Conservation (phyloP, 371 early-diverging fungal genomes). For the Thermomucor indicae-seudaticae region DNA sequence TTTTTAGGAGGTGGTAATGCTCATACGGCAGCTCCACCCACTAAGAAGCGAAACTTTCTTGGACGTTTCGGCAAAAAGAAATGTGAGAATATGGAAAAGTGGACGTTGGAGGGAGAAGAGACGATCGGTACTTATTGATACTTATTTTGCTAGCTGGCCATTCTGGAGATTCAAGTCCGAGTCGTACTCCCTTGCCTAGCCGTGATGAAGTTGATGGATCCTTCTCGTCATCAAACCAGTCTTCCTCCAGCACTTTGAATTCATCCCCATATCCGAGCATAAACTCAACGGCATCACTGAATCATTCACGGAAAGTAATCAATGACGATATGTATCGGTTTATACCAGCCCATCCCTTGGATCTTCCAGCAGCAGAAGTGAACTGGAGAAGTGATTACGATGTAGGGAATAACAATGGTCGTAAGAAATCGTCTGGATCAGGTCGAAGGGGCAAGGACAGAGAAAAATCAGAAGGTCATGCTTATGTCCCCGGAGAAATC, state of each 20-base stretch:
- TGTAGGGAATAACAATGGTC: not conserved
- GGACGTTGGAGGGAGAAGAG: not conserved
- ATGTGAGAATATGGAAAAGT: slow-evolving; percentile 17
- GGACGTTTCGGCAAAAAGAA: slow-evolving; percentile 37
- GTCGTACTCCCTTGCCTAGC: not conserved
- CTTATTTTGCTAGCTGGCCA: not conserved
- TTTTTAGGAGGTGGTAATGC: not conserved
- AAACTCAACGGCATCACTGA: not conserved
- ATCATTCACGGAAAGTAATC: not conserved
- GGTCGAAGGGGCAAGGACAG: not conserved
- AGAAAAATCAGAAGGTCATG: not conserved
- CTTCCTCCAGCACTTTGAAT: not conserved
- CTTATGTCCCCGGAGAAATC: not conserved
- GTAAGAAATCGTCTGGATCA: too few relatives aligned
- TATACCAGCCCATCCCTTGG: not conserved
- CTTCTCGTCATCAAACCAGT: not conserved
- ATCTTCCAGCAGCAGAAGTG: not conserved
- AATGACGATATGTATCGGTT: not conserved
- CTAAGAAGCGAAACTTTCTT: slow-evolving; percentile 20
- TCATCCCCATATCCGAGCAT: not conserved
- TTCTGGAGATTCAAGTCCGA: slow-evolving; percentile 2
- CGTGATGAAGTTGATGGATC: not conserved
- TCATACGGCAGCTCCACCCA: slow-evolving; percentile 2
- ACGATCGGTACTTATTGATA: not conserved
- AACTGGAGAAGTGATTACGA: not conserved